Conservation (phyloP, 208 protist species). For the Acanthamoeba triangularis region DNA sequence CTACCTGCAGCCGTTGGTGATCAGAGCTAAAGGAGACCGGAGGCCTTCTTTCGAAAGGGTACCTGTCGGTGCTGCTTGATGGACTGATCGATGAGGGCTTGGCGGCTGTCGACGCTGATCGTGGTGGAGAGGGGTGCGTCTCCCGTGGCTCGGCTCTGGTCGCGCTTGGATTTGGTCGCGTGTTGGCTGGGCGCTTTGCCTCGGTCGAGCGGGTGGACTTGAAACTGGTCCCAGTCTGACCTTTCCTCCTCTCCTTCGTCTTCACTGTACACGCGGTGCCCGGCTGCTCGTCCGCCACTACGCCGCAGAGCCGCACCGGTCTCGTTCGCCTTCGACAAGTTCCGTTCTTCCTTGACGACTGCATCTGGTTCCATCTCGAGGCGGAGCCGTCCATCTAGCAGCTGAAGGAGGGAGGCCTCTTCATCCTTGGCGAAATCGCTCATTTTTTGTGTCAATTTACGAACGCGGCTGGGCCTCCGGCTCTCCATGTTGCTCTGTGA, state of each 20-base stretch:
- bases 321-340: not conserved
- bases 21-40: too few relatives aligned
- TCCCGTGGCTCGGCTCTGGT: not conserved
- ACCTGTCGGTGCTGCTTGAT: not conserved
- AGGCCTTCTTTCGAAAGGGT: not conserved
- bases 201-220: not conserved
- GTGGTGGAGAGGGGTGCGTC: not conserved
- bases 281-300: not conserved
- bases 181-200: not conserved
- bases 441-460: not conserved
- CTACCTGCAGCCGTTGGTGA: not conserved
- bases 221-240: not conserved
- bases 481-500: not conserved
- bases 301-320: not conserved
- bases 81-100: not conserved
- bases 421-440: not conserved
- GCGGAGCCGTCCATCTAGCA: not conserved
- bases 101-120: not conserved
- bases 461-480: not conserved
- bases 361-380: not conserved
- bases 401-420: not conserved
- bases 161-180: not conserved
- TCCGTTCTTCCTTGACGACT: not conserved
- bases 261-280: not conserved
- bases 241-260: not conserved